Base-by-base conservation (phyloP, 2,329 filamentous ascomycete genomes). In the Alternaria arborescens region DNA sequence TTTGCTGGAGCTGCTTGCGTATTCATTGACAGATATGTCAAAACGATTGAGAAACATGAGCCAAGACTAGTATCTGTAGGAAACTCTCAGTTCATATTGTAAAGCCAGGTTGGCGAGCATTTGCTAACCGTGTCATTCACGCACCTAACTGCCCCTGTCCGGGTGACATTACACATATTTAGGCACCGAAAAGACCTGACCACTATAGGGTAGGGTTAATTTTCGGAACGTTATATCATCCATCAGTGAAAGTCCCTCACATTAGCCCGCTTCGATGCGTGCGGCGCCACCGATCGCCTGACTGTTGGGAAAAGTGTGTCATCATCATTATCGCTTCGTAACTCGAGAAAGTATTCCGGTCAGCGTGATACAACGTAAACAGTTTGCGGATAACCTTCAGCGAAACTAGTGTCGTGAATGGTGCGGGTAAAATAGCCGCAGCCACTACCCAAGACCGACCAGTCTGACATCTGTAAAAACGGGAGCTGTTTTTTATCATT, bases 331-430 rank as follows among this genome's bases (percentile, higher is more conserved):
- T 36, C 50, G 20, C 42, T 32, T 53, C 20, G 14, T 10, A 40
- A 11, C 20, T 12, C 26, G 10, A 43, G 30, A 44, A 40, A 48
- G 34, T 12, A 47, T 50, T 40, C 43, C 4, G 59, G 58, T 54
- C 56, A 56, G 55, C 34, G 50, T 65, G 11, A 36, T 56, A 62
- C 65, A 40, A 24, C 60, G 62, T 61, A 52, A 43, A 55, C 55
- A 54, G 5, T n/a, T 65, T 61, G 65, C 61, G 50, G 65, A 61
- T 58, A 28, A 48, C 51, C 18, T 46, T 51, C n/a, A 8, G n/a
- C 14, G 3, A 52, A 28, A 22, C 22, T 7, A 43, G 40, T 11
- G 46, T n/a, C 11, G 20, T 22, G 28, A 34, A 26, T 38, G 36
- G 28, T 52, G 46, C 44, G 47, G 58, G 42, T 22, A 32, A 32